Conservation (phyloP, 163 green algal genomes). For the Prototheca wickerhamii region DNA sequence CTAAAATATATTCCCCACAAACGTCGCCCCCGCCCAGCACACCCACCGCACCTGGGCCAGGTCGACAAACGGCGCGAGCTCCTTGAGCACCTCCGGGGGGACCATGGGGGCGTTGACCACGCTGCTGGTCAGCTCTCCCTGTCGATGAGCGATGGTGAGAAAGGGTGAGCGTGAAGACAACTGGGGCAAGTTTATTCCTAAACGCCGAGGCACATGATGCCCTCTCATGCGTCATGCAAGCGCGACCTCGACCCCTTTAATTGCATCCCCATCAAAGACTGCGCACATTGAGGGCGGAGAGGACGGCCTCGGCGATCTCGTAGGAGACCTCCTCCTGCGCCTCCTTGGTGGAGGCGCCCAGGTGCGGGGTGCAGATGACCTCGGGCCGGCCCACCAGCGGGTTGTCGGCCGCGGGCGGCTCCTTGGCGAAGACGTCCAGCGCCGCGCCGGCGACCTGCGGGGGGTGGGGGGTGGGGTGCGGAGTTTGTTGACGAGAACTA, state of each 20-base stretch:
- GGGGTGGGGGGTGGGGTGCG: background rate
- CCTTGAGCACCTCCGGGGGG: slow-evolving; percentile 56
- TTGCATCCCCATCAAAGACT: background rate
- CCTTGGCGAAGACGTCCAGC: slow-evolving; percentile 84
- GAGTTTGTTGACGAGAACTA: background rate
- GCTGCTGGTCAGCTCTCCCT: slow-evolving; percentile 74
- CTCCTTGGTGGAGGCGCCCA: slow-evolving; percentile 86
- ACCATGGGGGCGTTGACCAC: slow-evolving; percentile 95
- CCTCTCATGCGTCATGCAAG: too few relatives aligned
- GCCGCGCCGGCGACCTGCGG: slow-evolving; percentile 41
- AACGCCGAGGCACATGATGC: too few relatives aligned
- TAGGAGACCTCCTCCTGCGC: slow-evolving; percentile 89
- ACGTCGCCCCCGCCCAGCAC: background rate
- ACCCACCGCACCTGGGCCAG: slow-evolving; percentile 35
- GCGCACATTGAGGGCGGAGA: slow-evolving; percentile 59
- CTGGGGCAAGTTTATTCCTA: too few relatives aligned
- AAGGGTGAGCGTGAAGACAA: background rate
- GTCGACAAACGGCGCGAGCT: slow-evolving; percentile 58
- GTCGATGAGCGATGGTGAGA: background rate
- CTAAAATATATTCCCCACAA: too few relatives aligned
- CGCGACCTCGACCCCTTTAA: too few relatives aligned
- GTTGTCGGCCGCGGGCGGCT: slow-evolving; percentile 64
- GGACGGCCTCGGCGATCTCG: slow-evolving; percentile 89
- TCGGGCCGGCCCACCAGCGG: slow-evolving; percentile 62
- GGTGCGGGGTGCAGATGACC: slow-evolving; percentile 90